Conservation (phyloP, 116 monocot species). For the Cymodocea nodosa region DNA sequence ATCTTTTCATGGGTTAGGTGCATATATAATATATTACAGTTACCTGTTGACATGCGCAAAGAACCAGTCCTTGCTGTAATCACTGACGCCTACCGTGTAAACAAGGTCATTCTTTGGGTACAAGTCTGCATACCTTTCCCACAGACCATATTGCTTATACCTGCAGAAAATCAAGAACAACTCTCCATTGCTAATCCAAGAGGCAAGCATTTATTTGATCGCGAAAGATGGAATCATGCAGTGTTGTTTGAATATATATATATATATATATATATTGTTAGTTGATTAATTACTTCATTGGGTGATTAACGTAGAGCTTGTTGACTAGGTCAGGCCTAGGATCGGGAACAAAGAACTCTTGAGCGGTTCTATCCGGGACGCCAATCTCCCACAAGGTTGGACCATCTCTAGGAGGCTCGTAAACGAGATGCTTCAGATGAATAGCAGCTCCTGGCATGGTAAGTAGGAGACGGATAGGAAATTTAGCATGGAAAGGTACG, state of each 20-base stretch:
- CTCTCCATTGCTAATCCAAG: neutral
- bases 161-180: constrained; percentile 6
- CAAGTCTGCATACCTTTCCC: constrained; percentile 65
- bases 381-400: constrained; percentile 81
- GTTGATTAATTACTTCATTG: no score
- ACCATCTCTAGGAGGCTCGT: constrained; percentile 63
- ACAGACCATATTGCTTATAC: constrained; percentile 70
- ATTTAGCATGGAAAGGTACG: no score
- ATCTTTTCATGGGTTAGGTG: neutral
- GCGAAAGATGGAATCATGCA: neutral
- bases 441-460: constrained; percentile 24
- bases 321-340: constrained; percentile 50
- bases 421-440: constrained; percentile 45
- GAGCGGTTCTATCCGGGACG: constrained; percentile 51
- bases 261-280: no score
- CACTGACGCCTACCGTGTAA: constrained; percentile 44
- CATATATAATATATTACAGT: no score
- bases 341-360: constrained; percentile 68
- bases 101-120: constrained; percentile 60
- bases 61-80: constrained; percentile 68
- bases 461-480: no score
- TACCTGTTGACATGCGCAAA: constrained; percentile 71
- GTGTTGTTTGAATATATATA: no score
- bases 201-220: neutral
- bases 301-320: constrained; percentile 34